Evolutionary conservation across 2,329 filamentous ascomycete species (phyloP), one percentile per base, ranked within the genome.

Genomic region (Ampelomyces quisqualis): DNA sequence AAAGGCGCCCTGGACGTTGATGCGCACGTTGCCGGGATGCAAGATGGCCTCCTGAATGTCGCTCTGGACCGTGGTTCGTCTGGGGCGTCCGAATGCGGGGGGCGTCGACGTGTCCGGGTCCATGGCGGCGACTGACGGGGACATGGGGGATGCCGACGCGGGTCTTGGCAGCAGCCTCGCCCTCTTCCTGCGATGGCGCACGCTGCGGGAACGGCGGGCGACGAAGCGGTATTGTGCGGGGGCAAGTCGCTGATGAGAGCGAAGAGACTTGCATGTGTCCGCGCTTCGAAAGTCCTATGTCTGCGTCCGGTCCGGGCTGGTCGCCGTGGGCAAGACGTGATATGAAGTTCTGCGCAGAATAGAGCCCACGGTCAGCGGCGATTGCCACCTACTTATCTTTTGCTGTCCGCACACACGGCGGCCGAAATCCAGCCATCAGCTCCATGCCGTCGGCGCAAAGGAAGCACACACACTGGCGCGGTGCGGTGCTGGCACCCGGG

Each of bases 1-100:
- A 64, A 95, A 96, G 26, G 93, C 93, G 62, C 91, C 93, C 67
- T 90, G 84, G 52, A 97, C 91, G 67, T 98, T 97, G 74, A 98
- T 97, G 71, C 88, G 86, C 61, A 96, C 90, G 10, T 86, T 73
- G 17, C 80, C 80, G 2, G 81, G 80, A 43, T 80, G 78, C 45
- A 73, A 70, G 48, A 83, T 82, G 29, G 78, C 74, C 27, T 73
- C 70, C 38, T 74, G 66, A 50, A 77, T 73, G 40, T 73, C 72
- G 43, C 60, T 64, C 45, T 65, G 62, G 26, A 53, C 54, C 5
- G 64, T 64, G 2, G 59, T 49, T 20, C 61, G 57, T 33, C 64
- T 52, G 7, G 57, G 53, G 11, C 62, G 56, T 14, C 51, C 52
- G 27, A 33, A 21, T n/a, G 51, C 51, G 18, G 52, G 31, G 26